Evolutionary conservation across 768 basidiomycete genomes (phyloP).

Genomic region (Suillus occidentalis): DNA sequence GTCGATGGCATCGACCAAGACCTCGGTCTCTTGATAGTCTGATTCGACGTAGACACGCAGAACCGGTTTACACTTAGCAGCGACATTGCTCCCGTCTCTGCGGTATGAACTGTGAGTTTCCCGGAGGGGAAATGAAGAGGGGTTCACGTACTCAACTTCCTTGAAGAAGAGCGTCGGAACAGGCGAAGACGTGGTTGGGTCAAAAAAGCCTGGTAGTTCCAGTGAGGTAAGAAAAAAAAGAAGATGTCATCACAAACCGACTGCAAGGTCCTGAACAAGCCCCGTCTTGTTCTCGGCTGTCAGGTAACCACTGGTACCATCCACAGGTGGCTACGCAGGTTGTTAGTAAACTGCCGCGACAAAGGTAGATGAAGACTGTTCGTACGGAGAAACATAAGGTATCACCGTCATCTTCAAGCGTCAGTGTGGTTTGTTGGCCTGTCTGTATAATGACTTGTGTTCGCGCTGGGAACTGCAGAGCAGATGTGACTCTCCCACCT

Average conservation of each 20-base stretch:
- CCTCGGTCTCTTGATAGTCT: neutral
- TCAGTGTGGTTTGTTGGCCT: neutral
- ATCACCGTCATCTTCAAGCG: neutral
- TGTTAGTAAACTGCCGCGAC: neutral
- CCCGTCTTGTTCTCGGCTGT: neutral
- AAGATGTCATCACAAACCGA: neutral
- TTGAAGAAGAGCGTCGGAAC: neutral
- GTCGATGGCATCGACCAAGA: neutral
- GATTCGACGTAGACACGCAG: slow-evolving; percentile 3
- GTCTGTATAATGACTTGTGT: neutral
- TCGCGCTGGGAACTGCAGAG: neutral
- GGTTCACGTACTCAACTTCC: neutral
- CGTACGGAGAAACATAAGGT: neutral
- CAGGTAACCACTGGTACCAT: neutral
- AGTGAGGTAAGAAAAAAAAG: neutral
- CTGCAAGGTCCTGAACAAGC: neutral
- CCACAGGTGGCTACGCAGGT: neutral
- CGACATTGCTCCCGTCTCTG: neutral
- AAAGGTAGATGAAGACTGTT: neutral
- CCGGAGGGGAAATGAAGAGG: neutral
- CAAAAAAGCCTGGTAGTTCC: neutral
- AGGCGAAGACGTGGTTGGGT: neutral
- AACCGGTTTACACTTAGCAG: neutral
- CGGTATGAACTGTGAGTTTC: neutral
- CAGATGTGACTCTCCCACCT: neutral